Conservation (phyloP, 192 early-diverging fungal species). For the Dissophora ornata region DNA sequence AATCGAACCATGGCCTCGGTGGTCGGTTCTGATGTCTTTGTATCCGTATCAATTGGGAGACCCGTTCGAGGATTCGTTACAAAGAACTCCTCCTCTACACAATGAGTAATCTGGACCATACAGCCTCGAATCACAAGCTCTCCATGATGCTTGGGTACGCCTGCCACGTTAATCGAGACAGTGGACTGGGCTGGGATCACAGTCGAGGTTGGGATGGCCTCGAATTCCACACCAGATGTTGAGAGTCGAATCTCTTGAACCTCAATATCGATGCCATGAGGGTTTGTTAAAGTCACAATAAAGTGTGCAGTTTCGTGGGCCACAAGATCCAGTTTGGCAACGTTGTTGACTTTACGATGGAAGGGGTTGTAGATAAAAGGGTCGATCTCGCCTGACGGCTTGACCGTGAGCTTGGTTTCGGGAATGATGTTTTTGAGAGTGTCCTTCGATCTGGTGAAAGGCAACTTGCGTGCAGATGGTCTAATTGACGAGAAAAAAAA, state of each 20-base stretch:
- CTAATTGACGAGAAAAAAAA: constrained; percentile 33
- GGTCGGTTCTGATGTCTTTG: background rate
- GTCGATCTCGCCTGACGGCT: constrained; percentile 55
- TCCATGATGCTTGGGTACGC: constrained; percentile 69
- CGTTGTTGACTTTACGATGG: constrained; percentile 66
- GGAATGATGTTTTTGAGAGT: constrained; percentile 46
- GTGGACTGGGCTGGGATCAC: constrained; percentile 74
- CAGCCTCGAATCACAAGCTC: constrained; percentile 73
- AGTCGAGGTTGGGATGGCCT: constrained; percentile 65
- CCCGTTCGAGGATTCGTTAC: constrained; percentile 40
- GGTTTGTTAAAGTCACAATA: constrained; percentile 78
- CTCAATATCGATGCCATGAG: constrained; percentile 84
- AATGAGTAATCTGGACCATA: constrained; percentile 62
- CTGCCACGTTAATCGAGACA: constrained; percentile 72
- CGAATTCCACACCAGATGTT: constrained; percentile 72
- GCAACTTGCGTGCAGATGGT: constrained; percentile 65
- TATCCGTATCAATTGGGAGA: background rate
- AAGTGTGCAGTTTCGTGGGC: constrained; percentile 76
- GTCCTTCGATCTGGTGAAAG: constrained; percentile 65
- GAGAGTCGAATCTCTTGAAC: constrained; percentile 72
- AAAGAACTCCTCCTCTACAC: constrained; percentile 67
- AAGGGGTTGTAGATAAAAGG: constrained; percentile 89
- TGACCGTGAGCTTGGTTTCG: constrained; percentile 31
- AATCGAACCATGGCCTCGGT: constrained; percentile 19
- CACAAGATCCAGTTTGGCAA: constrained; percentile 68